phyloP scores from a whole-genome alignment of 2,329 filamentous ascomycete genomes.

The Monilinia polystroma region DNA sequence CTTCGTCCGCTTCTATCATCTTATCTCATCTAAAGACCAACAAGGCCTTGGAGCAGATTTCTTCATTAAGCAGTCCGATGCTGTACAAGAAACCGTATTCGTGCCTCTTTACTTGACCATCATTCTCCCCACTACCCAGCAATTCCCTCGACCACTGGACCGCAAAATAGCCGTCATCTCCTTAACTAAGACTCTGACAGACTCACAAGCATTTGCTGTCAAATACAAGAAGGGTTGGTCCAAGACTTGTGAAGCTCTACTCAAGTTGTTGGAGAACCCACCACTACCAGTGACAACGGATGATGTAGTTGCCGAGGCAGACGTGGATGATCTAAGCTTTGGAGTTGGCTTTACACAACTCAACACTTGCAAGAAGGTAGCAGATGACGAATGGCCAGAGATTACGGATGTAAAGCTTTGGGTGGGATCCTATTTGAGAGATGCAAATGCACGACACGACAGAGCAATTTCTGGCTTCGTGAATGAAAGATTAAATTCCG shows the following conservation, averaged over 20 bases:
- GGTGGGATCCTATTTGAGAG: conserved; percentile 65
- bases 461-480: conserved; percentile 72
- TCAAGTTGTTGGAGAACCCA: conserved; percentile 86
- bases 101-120: conserved; percentile 81
- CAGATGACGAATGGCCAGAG: conserved; percentile 81
- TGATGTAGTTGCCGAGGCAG: conserved; percentile 79
- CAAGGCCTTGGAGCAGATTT: conserved; percentile 88
- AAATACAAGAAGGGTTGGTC: conserved; percentile 88
- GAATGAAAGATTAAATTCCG: conserved; percentile 64
- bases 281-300: conserved; percentile 66
- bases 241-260: conserved; percentile 82
- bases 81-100: conserved; percentile 77
- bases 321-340: conserved; percentile 93
- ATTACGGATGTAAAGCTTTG: conserved; percentile 75
- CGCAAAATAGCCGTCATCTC: conserved; percentile 93
- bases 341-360: conserved; percentile 92
- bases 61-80: conserved; percentile 81
- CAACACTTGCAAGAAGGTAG: conserved; percentile 78
- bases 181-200: conserved; percentile 85
- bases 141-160: conserved; percentile 82
- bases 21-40: conserved; percentile 70
- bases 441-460: conserved; percentile 70
- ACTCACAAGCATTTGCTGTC: conserved; percentile 78
- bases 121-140: conserved; percentile 85
- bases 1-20: conserved; percentile 93